Base-by-base conservation (phyloP, 1,139 yeast species). In the Kurtzmaniella natalensis region DNA sequence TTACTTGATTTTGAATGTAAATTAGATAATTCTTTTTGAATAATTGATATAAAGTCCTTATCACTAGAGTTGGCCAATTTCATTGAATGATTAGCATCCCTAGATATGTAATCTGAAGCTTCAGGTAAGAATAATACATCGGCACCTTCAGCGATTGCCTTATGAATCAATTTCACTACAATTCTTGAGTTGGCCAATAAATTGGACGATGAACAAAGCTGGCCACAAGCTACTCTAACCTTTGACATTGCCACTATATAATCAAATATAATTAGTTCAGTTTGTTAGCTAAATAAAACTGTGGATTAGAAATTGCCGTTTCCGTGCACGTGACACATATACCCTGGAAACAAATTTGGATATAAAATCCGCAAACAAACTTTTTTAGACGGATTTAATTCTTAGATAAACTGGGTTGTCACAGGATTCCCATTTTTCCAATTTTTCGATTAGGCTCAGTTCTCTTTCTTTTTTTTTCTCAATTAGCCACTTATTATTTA, bases 61-160 rank as follows among this genome's bases (percentile, higher is more conserved):
- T 64, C 59, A 2, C 81, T 73, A 2, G 73, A 46, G 25, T 65
- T 54, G 0, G 83, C 87, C 20, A 89, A 61, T 22, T 61, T 47
- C 34, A 70, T 63, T 1, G 95, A 81, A 44, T 86, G 89, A 1
- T 55, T 55, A 1, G 94, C 79, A 43, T 79, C 74, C 30, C 76
- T 65, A 3, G 95, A 82, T 28, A 92, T 70, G 54, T 87, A 92
- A 51, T 92, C 97, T 1, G 92, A 72, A 0, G 97, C 97, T 54
- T 92, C 98, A 1, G 97, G 97, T 28, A 92, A 70, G 51, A 89
- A 88, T 7, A 89, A 65, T 3, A 86, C 76, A 40, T 71, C 63
- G 8, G 81, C 87, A 3, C 79, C 70, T 8, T 67, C 53, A 7
- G 58, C 57, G 0, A 83, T 70, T 0, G 96, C 95, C 36, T 66